Percentiles rank a stretch among this genome's conserved stretches.
Conservation (phyloP, 2,329 filamentous ascomycete species). For the Colletotrichum sojae region DNA sequence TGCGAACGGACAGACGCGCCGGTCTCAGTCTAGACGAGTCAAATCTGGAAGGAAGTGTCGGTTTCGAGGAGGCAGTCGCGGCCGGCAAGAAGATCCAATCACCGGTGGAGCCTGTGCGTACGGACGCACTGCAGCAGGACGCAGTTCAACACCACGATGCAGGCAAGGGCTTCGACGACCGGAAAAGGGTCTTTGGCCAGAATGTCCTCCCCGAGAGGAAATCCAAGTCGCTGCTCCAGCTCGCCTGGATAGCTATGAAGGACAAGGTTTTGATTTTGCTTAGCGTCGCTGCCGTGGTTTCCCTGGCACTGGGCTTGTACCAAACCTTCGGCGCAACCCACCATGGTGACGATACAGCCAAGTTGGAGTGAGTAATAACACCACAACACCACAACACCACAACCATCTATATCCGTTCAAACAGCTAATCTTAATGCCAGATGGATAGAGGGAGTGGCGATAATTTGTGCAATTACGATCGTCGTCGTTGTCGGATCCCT, state of each 20-base stretch:
- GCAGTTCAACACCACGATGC: slow-evolving; percentile 16
- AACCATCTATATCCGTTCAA: background rate
- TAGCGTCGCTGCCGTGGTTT: slow-evolving; percentile 79
- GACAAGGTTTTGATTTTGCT: slow-evolving; percentile 84
- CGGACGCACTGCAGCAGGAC: slow-evolving; percentile 41
- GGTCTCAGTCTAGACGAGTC: slow-evolving; percentile 68
- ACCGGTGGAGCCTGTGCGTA: slow-evolving; percentile 43
- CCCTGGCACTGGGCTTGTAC: slow-evolving; percentile 81
- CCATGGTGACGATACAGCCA: slow-evolving; percentile 61
- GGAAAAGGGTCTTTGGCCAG: slow-evolving; percentile 70
- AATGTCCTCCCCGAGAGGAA: slow-evolving; percentile 78
- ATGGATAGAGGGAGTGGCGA: slow-evolving; percentile 87
- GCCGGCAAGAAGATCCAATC: slow-evolving; percentile 52
- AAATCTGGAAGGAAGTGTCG: slow-evolving; percentile 57
- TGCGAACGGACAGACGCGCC: slow-evolving; percentile 62
- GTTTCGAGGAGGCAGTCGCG: slow-evolving; percentile 64
- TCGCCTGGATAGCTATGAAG: slow-evolving; percentile 86
- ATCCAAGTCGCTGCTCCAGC: slow-evolving; percentile 76
- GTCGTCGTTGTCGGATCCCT: slow-evolving; percentile 83
- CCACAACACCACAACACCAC: background rate
- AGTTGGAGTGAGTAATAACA: slow-evolving; percentile 65
- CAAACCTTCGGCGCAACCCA: slow-evolving; percentile 75
- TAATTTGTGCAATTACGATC: slow-evolving; percentile 82
- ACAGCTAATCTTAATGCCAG: background rate
- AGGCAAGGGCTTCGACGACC: slow-evolving; percentile 57